Evolutionary conservation across 2,329 filamentous ascomycete species (phyloP), one percentile per base, ranked within the genome.

Genomic region (Graphium sp.): DNA sequence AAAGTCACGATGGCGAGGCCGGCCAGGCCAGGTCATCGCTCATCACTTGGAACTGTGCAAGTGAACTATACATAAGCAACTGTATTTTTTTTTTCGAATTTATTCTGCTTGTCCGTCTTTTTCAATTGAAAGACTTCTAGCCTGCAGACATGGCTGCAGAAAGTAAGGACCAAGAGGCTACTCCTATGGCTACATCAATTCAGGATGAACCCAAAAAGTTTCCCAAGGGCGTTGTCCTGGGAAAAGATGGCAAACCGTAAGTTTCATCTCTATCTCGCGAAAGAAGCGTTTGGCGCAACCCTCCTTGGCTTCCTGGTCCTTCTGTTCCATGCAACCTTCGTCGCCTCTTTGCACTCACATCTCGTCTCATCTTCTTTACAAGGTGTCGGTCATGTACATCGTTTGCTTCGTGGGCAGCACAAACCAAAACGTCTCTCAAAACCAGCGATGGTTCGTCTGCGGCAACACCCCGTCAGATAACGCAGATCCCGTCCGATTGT

Each of bases 221-320:
- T 18, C 68, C 77, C 11, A 80, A 76, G 43, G 78, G 79, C 37
- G 61, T 87, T 3, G 66, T 87, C 21, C 54, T 87, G 20, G 81
- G 75, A 25, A 76, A 76, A 37, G 79, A 89, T 55, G 81, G 81
- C 32, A 89, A 89, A 53, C 81, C 81, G 81, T 87, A 54, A 59
- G 77, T 54, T 10, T 18, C 22, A 22, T 26, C 24, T 23, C 24
- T 24, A n/a, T n/a, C 11, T 16, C 31, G 24, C 22, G 29, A 16
- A 19, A 18, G 32, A 18, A 16, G 25, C 26, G 19, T 18, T n/a
- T 3, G n/a, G n/a, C n/a, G n/a, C n/a, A n/a, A n/a, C n/a, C n/a
- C n/a, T n/a, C n/a, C n/a, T n/a, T n/a, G n/a, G n/a, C n/a, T n/a
- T n/a, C n/a, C n/a, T n/a, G n/a, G n/a, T n/a, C n/a, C n/a, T n/a